Evolutionary conservation across 768 basidiomycete species (phyloP).

Genomic region (Leucocoprinus leucothites): DNA sequence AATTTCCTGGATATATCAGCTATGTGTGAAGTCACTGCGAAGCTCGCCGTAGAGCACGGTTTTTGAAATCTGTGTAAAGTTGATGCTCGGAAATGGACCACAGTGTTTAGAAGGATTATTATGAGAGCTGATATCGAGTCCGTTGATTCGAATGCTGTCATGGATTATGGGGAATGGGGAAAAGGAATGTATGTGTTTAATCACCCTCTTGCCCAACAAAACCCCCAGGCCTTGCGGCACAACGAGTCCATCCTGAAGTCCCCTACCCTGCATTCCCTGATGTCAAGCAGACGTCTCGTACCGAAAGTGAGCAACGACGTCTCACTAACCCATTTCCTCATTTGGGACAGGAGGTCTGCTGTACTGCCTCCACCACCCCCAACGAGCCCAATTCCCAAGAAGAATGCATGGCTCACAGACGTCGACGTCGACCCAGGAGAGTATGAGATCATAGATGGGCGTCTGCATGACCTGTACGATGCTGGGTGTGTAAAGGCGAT

Average conservation of each 20-base stretch:
- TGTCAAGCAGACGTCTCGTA: too few relatives aligned
- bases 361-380: too few relatives aligned
- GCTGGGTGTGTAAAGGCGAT: constrained; percentile 73
- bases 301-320: too few relatives aligned
- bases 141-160: neutral
- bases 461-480: too few relatives aligned
- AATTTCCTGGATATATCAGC: too few relatives aligned
- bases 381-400: constrained; percentile 26
- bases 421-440: constrained; percentile 65
- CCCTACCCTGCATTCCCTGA: too few relatives aligned
- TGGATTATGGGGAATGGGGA: neutral
- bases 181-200: constrained; percentile 78
- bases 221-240: too few relatives aligned
- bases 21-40: constrained; percentile 95
- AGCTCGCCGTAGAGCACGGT: constrained; percentile 94
- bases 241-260: too few relatives aligned
- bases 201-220: too few relatives aligned
- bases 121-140: constrained; percentile 13
- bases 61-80: constrained; percentile 95
- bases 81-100: constrained; percentile 49
- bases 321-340: too few relatives aligned
- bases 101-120: constrained; percentile 60
- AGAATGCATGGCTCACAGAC: constrained; percentile 57
- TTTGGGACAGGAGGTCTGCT: too few relatives aligned
- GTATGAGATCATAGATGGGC: constrained; percentile 78